Conservation (phyloP, 2,329 filamentous ascomycete species). For the Huntiella decipiens region DNA sequence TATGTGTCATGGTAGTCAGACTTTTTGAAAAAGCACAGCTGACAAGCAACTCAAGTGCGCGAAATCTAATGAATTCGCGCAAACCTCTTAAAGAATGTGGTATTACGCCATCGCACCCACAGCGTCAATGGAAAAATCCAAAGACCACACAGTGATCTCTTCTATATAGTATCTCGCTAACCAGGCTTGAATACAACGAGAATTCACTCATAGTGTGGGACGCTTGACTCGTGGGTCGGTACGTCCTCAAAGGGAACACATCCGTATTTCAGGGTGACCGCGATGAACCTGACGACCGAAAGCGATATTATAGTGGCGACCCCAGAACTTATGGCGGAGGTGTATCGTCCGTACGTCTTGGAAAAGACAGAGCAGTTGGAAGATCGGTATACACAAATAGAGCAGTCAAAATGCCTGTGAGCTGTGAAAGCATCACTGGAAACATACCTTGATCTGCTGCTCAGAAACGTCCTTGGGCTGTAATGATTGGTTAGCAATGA, state of each 20-base stretch:
- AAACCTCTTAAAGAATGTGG: constrained; percentile 1
- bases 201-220: background rate
- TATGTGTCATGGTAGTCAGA: too few species aligned
- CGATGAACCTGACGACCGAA: constrained; percentile 1
- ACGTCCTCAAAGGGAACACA: background rate
- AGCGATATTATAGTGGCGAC: background rate
- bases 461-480: constrained; percentile 94
- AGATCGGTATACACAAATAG: constrained; percentile 6
- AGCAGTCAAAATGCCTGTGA: constrained; percentile 12
- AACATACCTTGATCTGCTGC: constrained; percentile 99
- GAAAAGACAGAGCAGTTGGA: constrained; percentile 7
- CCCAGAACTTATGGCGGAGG: background rate
- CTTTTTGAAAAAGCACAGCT: too few species aligned
- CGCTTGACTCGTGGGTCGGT: background rate
- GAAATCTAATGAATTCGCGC: too few species aligned
- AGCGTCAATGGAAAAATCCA: background rate
- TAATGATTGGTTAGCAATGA: constrained; percentile 25
- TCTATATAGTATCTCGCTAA: constrained; percentile 9
- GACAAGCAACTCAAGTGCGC: too few species aligned
- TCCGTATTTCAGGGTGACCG: constrained; percentile 1
- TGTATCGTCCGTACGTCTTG: constrained; percentile 9
- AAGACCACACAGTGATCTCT: constrained; percentile 1
- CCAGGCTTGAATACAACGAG: constrained; percentile 9
- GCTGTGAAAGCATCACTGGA: constrained; percentile 41
- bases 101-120: constrained; percentile 1